Evolutionary conservation across 2,329 filamentous ascomycete genomes (phyloP), one percentile per base, ranked within the genome.

Genomic region (Monascus ruber): DNA sequence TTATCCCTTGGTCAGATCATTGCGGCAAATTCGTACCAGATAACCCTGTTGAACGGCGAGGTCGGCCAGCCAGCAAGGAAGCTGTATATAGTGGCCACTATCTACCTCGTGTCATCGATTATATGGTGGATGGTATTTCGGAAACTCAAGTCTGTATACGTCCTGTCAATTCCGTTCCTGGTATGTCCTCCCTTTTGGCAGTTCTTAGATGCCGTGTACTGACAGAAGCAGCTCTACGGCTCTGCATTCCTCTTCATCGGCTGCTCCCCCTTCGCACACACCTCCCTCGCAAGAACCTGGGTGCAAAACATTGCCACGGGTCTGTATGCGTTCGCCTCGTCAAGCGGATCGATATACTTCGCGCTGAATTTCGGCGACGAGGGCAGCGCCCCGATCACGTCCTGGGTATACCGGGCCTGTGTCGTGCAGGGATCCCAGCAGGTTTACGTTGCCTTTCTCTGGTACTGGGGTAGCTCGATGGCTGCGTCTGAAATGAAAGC

Each of bases 401-500:
- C 71, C 25, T 79, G 74, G 74, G 73, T 74, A 29, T 76, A 73
- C 56, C 68, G 76, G 35, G 76, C 76, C 24, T 74, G 74, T 48
- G 59, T 73, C 17, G 75, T 79, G 38, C 73, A 78, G 54, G 76
- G 76, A 35, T 74, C 74, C 5, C 75, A 79, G 49, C 75, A 79
- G 49, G 60, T 77, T 41, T 79, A 78, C 50, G 67, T 76, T 39
- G 67, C 73, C 5, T 70, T 66, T 10, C 65, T 77, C 10, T 76
- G 72, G 72, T 74, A 68, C 51, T 77, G 74, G 73, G 72, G 73
- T 31, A 62, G 63, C 24, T 58, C 65, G 41, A 60, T 74, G 26
- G 62, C 66, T 44, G 42, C 37, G 44, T 44, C 31, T 2, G 17
- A 17, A 11, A 33, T 17, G n/a, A 10, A 33, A 33, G 31, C 31